These are phyloP conservation scores for Fabrea salina DNA, from an alignment of 169 alveolate genomes.

Conservation along the genomic window DNA sequence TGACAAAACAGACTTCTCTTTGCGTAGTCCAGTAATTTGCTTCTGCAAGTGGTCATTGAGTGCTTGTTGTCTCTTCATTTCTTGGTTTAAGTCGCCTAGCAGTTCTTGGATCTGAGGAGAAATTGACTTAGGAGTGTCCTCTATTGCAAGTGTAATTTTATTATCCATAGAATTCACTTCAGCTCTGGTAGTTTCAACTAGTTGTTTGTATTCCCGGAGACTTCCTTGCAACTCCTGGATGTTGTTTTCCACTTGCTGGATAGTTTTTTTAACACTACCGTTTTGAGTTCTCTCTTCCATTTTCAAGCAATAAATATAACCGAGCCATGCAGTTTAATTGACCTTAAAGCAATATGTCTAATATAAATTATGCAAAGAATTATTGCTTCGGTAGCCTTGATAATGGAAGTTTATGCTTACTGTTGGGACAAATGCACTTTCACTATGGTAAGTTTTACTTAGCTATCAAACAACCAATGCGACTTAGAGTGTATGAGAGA, in stretches of 20 bases:
- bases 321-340: background rate
- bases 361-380: no score
- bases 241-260: background rate
- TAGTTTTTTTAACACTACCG: conserved; percentile 6
- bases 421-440: no score
- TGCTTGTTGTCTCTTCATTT: background rate
- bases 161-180: conserved; percentile 15
- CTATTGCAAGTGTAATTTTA: background rate
- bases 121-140: conserved; percentile 30
- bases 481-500: no score
- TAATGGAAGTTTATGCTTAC: no score
- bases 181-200: conserved; percentile 3
- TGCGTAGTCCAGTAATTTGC: conserved; percentile 22
- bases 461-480: no score
- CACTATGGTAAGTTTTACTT: no score
- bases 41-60: conserved; percentile 14
- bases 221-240: background rate
- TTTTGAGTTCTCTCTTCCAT: conserved; percentile 2
- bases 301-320: background rate
- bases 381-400: no score
- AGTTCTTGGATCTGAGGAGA: conserved; percentile 27
- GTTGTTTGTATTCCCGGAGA: background rate
- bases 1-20: conserved; percentile 1
- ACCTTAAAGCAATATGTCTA: no score
- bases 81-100: conserved; percentile 3